Evolutionary conservation across 805 yeast genomes (phyloP).

Genomic region (Cyberlindnera euphorbiae): DNA sequence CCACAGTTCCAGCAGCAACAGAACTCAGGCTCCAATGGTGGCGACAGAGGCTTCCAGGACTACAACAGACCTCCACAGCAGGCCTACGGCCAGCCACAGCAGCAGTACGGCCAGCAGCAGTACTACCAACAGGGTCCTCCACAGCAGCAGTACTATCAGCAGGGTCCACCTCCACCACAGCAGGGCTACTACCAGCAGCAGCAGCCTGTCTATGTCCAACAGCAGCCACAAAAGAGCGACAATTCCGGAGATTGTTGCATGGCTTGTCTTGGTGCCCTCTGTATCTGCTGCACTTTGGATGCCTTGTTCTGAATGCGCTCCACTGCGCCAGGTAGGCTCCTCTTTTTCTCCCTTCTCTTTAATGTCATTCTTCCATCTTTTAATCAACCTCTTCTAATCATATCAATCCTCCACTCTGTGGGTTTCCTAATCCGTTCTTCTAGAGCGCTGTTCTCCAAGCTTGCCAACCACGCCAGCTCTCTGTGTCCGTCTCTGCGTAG

Average conservation of each 20-base stretch:
- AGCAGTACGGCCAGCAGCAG: slow-evolving; percentile 16
- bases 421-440: too few species aligned
- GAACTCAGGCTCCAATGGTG: background rate
- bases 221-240: slow-evolving; percentile 34
- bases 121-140: slow-evolving; percentile 12
- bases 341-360: too few species aligned
- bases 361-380: too few species aligned
- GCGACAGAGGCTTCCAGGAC: slow-evolving; percentile 19
- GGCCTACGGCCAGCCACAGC: too few species aligned
- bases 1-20: slow-evolving; percentile 4
- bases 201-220: slow-evolving; percentile 52
- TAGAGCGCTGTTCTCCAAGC: too few species aligned
- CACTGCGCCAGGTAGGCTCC: too few species aligned
- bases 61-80: slow-evolving; percentile 18
- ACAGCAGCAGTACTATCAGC: slow-evolving; percentile 32
- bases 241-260: slow-evolving; percentile 40
- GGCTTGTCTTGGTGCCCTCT: slow-evolving; percentile 51
- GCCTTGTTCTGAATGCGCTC: slow-evolving; percentile 42
- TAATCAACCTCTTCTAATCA: too few species aligned
- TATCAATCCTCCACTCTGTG: too few species aligned
- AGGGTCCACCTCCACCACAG: slow-evolving; percentile 32
- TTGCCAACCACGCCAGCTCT: too few species aligned
- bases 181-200: slow-evolving; percentile 38
- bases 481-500: too few species aligned
- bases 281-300: slow-evolving; percentile 53